Base-by-base conservation (phyloP, 306 rosid genomes). In the Glycine latifolia region DNA sequence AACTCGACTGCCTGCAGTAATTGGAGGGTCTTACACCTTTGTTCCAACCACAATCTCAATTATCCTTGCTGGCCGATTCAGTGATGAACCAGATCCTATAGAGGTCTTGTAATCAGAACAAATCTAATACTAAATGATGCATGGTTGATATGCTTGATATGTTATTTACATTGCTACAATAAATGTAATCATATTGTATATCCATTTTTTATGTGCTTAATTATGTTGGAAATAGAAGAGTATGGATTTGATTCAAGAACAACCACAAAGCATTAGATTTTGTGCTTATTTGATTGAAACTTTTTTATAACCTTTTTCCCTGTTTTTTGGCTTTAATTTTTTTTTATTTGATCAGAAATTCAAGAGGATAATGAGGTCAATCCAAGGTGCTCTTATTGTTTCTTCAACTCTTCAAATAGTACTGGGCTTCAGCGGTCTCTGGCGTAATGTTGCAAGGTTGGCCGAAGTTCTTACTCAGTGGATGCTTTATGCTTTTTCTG, bases 401-500 rank as follows among this genome's bases (percentile, higher is more conserved):
- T 98, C 99, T 71, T 95, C 99, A 81, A 93, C 98, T 82, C 97
- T 95, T 87, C 99, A 95, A 88, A 95, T 95, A 84, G 96, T 95
- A 87, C 86, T 95, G 48, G 99, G 99, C 83, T 95, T 95, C 88
- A 95, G 99, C 79, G 99, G 99, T 86, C 98, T 95, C 33, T 95
- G 99, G 99, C 98, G 98, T 60, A 95, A 93, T 76, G 98, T 93
- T 85, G 85, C 97, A 85, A 93, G 98, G 99, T 95, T 75, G 61
- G 92, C 85, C 75, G 71, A 26, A 52, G 41, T 80, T 81, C 68
- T 75, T 50, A 56, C 68, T 75, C 46, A 56, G 68, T 70, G 35
- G 82, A 65, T 52, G 48, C 75, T 8, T 44, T 71, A 50, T 44
- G 54, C 58, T 73, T 68, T 77, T 59, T 67, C 17, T 13, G 67